Conservation (phyloP, 1,139 yeast genomes). For the Arxiozyma telluris region DNA sequence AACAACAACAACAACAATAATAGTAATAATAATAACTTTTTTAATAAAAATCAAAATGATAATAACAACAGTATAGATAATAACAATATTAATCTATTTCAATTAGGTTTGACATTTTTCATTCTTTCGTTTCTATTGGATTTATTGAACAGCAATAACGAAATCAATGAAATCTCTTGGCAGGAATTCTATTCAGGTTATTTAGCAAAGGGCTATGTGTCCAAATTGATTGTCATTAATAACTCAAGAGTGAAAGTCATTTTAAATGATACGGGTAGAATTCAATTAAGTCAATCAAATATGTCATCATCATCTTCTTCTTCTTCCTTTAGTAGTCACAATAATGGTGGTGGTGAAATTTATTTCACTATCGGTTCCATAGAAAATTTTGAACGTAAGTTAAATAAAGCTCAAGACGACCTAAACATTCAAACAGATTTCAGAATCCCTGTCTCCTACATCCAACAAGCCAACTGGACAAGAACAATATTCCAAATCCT, state of each 20-base stretch:
- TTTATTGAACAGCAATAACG: slow-evolving; percentile 23
- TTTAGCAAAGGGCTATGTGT: slow-evolving; percentile 57
- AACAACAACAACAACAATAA: slow-evolving; percentile 2
- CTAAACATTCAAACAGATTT: slow-evolving; percentile 50
- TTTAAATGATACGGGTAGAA: slow-evolving; percentile 49
- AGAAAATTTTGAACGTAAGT: slow-evolving; percentile 61
- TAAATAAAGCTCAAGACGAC: slow-evolving; percentile 53
- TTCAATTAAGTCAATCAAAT: slow-evolving; percentile 20
- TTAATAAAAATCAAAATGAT: neutral
- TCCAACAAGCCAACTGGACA: slow-evolving; percentile 50
- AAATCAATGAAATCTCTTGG: slow-evolving; percentile 36
- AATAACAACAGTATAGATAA: slow-evolving; percentile 1
- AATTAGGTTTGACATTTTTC: slow-evolving; percentile 27
- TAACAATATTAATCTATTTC: slow-evolving; percentile 29
- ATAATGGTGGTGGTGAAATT: slow-evolving; percentile 39
- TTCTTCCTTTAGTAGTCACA: slow-evolving; percentile 19
- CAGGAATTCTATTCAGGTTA: slow-evolving; percentile 63
- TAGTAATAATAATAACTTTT: neutral
- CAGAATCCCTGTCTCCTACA: slow-evolving; percentile 56
- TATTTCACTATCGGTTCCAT: slow-evolving; percentile 67
- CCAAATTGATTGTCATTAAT: slow-evolving; percentile 57
- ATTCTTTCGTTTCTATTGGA: slow-evolving; percentile 29
- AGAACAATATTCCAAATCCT: slow-evolving; percentile 51
- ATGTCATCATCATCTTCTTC: slow-evolving; percentile 8
- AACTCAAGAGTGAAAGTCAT: slow-evolving; percentile 57